Base-by-base conservation (phyloP, 495 filamentous ascomycete genomes). In the Cenococcum geophilum region DNA sequence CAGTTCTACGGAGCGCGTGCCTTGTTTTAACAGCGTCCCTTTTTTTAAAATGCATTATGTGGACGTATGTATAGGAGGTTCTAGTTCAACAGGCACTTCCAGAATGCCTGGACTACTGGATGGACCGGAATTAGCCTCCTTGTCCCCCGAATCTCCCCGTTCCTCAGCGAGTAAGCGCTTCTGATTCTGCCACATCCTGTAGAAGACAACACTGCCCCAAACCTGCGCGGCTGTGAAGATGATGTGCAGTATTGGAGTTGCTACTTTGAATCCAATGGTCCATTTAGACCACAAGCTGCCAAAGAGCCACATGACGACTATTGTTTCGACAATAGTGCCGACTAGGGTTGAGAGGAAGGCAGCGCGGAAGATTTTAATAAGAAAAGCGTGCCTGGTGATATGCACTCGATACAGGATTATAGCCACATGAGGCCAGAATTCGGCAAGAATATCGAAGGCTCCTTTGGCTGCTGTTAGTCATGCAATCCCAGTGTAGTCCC, bases 231-330 rank as follows among this genome's bases (percentile, higher is more conserved):
- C 72, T 0, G 72, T 71, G 53, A 80, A 80, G 0, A 76, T 72
- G 16, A 73, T 37, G 60, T 80, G 78, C n/a, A 80, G 63, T 6
- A 80, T 40, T 0, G 78, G 78, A 2, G 77, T 80, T n/a, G 70
- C 71, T 6, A 80, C 57, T 52, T 79, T 80, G 69, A 80, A 80
- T 0, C 75, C 75, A 42, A 79, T 61, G 35, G 75, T 68, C 78
- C 78, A 80, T 4, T 70, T 62, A 22, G 64, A 9, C 78, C 78
- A 80, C 8, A 79, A 60, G 58, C 63, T 73, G 1, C 77, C 78
- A 66, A 80, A 80, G 0, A 80, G 67, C 49, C 71, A 79, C 76
- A 80, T 79, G 0, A 76, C 74, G 40, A 80, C 71, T 5, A 78
- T 64, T 0, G 78, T 80, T 64, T 80, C 78, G 36, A 66, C 68